Conservation (phyloP, 805 yeast genomes). For the Candida endomychidarum region DNA sequence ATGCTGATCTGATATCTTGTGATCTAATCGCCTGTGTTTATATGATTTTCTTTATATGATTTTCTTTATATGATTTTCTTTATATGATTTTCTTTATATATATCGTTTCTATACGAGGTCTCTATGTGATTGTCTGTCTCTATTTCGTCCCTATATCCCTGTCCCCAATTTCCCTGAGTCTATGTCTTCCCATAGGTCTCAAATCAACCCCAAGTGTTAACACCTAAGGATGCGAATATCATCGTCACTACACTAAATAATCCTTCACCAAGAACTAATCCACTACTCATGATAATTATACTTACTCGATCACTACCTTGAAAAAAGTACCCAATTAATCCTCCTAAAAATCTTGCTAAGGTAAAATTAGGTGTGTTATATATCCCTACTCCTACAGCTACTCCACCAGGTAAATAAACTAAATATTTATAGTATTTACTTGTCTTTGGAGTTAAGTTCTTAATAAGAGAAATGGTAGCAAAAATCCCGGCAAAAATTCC, state of each 20-base stretch:
- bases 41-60: no score
- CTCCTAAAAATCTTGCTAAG: slow-evolving; percentile 89
- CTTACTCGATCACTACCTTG: slow-evolving; percentile 53
- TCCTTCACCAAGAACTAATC: slow-evolving; percentile 93
- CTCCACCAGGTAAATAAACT: slow-evolving; percentile 82
- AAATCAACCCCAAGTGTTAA: background rate
- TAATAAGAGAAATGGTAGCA: slow-evolving; percentile 64
- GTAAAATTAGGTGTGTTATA: slow-evolving; percentile 94
- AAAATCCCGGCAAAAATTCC: slow-evolving; percentile 64
- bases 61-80: background rate
- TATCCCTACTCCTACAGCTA: slow-evolving; percentile 96
- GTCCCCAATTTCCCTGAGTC: background rate
- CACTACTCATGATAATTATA: slow-evolving; percentile 87
- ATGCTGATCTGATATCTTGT: no score
- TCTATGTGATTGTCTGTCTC: no score
- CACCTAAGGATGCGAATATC: slow-evolving; percentile 63
- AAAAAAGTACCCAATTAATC: slow-evolving; percentile 65
- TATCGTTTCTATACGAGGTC: no score
- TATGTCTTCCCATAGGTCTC: background rate
- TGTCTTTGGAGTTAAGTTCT: slow-evolving; percentile 51
- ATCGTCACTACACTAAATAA: slow-evolving; percentile 79
- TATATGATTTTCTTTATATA: background rate
- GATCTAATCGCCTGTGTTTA: no score
- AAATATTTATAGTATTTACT: slow-evolving; percentile 40
- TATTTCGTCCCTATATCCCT: no score